These are phyloP conservation scores for Collariella sp. DNA, from an alignment of 495 filamentous ascomycete species.

Conservation along the genomic window DNA sequence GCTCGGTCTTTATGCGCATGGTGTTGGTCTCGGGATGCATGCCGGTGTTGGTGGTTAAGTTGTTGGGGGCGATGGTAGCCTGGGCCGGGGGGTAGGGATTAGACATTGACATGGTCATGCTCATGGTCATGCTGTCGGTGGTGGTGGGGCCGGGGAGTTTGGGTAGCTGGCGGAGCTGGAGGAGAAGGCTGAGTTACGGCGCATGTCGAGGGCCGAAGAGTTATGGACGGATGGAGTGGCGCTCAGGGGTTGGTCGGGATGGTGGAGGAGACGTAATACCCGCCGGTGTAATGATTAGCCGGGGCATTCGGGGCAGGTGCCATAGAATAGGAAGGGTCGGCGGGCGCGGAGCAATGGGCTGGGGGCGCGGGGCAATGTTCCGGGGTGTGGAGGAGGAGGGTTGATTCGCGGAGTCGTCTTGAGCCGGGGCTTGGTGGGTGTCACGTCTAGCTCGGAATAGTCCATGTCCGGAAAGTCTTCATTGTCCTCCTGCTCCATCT, in stretches of 20 bases:
- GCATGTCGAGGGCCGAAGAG: neutral
- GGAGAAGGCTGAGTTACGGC: neutral
- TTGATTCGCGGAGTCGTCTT: neutral
- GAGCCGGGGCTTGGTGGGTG: slow-evolving; percentile 7
- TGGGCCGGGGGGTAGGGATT: neutral
- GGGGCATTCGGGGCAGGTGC: neutral
- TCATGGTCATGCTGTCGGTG: neutral
- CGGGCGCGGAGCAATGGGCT: neutral
- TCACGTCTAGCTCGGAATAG: slow-evolving; percentile 21
- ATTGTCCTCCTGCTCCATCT: slow-evolving; percentile 13
- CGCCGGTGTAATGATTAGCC: neutral
- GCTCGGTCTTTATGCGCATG: neutral
- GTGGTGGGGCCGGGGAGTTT: neutral
- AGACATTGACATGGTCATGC: neutral
- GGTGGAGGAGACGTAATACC: neutral
- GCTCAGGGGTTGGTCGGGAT: neutral
- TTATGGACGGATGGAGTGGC: neutral
- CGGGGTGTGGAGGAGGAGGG: neutral
- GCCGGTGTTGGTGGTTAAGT: neutral
- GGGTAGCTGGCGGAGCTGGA: neutral
- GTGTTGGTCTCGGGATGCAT: neutral
- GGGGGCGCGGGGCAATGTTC: neutral
- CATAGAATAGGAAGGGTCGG: neutral
- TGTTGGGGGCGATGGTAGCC: neutral
- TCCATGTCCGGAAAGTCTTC: slow-evolving; percentile 19